phyloP scores from a whole-genome alignment of 495 filamentous ascomycete genomes.

The Penicillium antarcticum region DNA sequence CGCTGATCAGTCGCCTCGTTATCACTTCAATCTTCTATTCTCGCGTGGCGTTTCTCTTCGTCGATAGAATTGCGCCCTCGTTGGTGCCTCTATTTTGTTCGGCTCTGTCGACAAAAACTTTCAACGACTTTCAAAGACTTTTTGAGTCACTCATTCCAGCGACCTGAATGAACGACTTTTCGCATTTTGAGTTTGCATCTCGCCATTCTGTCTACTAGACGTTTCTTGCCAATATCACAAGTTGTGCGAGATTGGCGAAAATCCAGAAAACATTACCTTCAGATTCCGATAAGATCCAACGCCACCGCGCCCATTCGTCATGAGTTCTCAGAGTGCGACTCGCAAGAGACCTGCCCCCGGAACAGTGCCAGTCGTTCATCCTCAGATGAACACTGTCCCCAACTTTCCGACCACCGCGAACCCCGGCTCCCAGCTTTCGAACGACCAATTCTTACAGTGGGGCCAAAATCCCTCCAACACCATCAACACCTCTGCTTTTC shows the following conservation, averaged over 20 bases:
- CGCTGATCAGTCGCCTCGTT: not conserved
- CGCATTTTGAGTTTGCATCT: not conserved
- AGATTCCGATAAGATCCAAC: slow-evolving; percentile 9
- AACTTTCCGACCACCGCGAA: slow-evolving; percentile 28
- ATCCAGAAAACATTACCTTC: not conserved
- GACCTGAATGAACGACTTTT: slow-evolving; percentile 7
- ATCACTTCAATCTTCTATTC: not conserved
- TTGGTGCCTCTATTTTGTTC: slow-evolving; percentile 7
- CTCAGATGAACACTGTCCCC: slow-evolving; percentile 37
- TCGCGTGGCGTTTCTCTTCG: too few species aligned
- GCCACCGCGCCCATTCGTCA: slow-evolving; percentile 15
- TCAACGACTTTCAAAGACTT: not conserved
- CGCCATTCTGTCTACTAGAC: not conserved
- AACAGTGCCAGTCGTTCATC: slow-evolving; percentile 54
- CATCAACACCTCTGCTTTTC: slow-evolving; percentile 27
- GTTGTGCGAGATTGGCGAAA: not conserved
- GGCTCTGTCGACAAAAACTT: slow-evolving; percentile 7
- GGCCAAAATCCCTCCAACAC: slow-evolving; percentile 40
- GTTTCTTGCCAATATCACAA: not conserved
- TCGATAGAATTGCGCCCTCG: not conserved
- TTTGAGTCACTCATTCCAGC: slow-evolving; percentile 12
- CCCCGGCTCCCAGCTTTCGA: slow-evolving; percentile 40
- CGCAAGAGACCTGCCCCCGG: slow-evolving; percentile 77
- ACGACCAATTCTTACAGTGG: slow-evolving; percentile 56
- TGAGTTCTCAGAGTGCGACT: slow-evolving; percentile 43